Conservation (phyloP, 2,329 filamentous ascomycete genomes). For the Venturia asperata region DNA sequence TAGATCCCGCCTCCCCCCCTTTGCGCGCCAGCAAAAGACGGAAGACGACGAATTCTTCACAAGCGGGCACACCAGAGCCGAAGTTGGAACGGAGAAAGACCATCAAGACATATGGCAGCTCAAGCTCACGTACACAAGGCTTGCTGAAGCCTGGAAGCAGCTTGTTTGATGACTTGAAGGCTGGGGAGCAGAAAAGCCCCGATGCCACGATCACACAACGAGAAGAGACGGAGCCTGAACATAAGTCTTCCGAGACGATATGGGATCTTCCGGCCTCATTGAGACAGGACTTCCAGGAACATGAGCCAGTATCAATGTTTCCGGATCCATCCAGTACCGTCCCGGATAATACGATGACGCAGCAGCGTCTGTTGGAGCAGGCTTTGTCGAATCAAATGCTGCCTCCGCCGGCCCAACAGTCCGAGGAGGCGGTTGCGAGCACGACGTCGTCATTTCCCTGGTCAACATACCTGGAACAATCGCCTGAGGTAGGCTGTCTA, state of each 20-base stretch:
- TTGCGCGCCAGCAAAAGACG: slow-evolving; percentile 1
- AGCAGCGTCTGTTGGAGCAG: slow-evolving; percentile 14
- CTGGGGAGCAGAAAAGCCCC: neutral
- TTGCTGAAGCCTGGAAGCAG: neutral
- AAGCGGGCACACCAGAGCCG: neutral
- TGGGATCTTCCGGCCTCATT: slow-evolving; percentile 17
- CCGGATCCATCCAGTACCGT: slow-evolving; percentile 17
- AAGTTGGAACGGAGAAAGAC: slow-evolving; percentile 7
- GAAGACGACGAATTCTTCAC: neutral
- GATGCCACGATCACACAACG: neutral
- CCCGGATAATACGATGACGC: slow-evolving; percentile 17
- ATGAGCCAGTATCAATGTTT: slow-evolving; percentile 18
- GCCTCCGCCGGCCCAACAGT: neutral
- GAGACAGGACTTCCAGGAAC: slow-evolving; percentile 11
- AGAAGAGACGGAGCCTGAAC: neutral
- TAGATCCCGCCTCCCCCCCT: neutral
- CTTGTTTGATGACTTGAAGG: slow-evolving; percentile 9
- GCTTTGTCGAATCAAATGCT: slow-evolving; percentile 7
- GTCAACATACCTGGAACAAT: slow-evolving; percentile 12
- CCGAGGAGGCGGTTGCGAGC: neutral
- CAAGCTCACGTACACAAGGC: slow-evolving; percentile 8
- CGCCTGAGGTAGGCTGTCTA: slow-evolving; percentile 1
- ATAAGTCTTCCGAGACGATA: neutral
- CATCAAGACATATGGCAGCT: slow-evolving; percentile 1
- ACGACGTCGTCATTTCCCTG: slow-evolving; percentile 14